phyloP scores from a whole-genome alignment of 768 basidiomycete genomes.

The Tubosaeta brunneosetosa region DNA sequence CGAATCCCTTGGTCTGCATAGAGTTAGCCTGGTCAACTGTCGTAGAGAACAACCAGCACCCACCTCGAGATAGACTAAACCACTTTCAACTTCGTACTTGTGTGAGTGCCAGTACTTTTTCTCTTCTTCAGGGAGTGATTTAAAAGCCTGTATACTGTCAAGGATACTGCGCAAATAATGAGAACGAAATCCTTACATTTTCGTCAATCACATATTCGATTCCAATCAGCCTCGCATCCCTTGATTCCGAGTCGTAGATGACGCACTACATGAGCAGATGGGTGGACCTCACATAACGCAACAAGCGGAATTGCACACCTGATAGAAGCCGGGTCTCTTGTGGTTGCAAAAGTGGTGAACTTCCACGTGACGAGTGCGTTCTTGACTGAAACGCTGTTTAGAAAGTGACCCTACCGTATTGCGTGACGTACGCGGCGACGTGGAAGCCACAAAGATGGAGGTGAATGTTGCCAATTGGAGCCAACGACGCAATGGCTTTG shows the following conservation, averaged over 20 bases:
- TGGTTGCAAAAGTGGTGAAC: constrained; percentile 45
- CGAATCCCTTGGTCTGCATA: constrained; percentile 19
- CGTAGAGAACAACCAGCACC: neutral
- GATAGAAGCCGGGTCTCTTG: constrained; percentile 35
- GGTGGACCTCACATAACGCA: constrained; percentile 20
- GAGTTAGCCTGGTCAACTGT: neutral
- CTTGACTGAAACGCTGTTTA: constrained; percentile 17
- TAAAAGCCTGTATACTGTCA: constrained; percentile 30
- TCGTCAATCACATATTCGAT: constrained; percentile 51
- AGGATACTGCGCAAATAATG: neutral
- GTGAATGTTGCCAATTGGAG: constrained; percentile 32
- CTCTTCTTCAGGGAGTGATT: constrained; percentile 40
- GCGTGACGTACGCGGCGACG: constrained; percentile 25
- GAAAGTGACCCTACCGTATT: neutral
- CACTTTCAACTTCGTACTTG: constrained; percentile 42
- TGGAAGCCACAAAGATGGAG: constrained; percentile 36
- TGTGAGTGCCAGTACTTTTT: constrained; percentile 53
- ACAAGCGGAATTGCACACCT: constrained; percentile 15
- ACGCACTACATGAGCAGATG: constrained; percentile 35
- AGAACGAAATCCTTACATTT: constrained; percentile 13
- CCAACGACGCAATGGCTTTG: constrained; percentile 28
- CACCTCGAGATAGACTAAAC: constrained; percentile 31
- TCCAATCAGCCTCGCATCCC: constrained; percentile 46
- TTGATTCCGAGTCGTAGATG: constrained; percentile 39
- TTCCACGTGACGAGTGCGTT: constrained; percentile 34